These are phyloP conservation scores for Gossypium davidsonii DNA, from an alignment of 441 rosid species.

Conservation along the genomic window DNA sequence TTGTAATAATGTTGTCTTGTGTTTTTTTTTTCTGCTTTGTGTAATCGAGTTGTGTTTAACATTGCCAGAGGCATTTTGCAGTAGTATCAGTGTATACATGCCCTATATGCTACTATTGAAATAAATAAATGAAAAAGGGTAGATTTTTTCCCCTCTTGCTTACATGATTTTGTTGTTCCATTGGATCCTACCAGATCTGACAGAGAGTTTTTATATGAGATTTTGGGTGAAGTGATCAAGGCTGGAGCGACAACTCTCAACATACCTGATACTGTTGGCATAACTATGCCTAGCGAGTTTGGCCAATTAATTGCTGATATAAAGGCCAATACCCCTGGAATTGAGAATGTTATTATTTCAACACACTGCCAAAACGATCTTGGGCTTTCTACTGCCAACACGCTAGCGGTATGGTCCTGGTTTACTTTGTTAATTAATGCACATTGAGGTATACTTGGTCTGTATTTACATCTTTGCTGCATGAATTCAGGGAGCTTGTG, in stretches of 20 bases:
- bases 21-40: neutral
- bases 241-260: slow-evolving; percentile 89
- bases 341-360: slow-evolving; percentile 69
- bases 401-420: slow-evolving; percentile 53
- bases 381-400: slow-evolving; percentile 95
- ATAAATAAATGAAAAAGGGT: neutral
- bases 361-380: slow-evolving; percentile 96
- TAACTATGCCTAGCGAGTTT: slow-evolving; percentile 67
- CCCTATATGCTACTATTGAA: neutral
- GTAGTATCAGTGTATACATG: neutral
- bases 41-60: neutral
- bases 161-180: neutral
- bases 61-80: neutral
- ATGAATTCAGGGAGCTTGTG: slow-evolving; percentile 62
- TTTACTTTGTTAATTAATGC: slow-evolving; percentile 7
- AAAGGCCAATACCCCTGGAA: slow-evolving; percentile 77
- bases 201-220: slow-evolving; percentile 69
- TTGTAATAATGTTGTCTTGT: neutral
- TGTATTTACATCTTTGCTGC: slow-evolving; percentile 20
- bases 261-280: slow-evolving; percentile 93
- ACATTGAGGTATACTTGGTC: slow-evolving; percentile 1
- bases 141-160: neutral
- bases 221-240: slow-evolving; percentile 85
- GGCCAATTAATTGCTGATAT: slow-evolving; percentile 80
- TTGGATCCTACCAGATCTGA: slow-evolving; percentile 51